Conservation (phyloP, 202 grass and related monocot genomes). For the Brachypodium distachyon region DNA sequence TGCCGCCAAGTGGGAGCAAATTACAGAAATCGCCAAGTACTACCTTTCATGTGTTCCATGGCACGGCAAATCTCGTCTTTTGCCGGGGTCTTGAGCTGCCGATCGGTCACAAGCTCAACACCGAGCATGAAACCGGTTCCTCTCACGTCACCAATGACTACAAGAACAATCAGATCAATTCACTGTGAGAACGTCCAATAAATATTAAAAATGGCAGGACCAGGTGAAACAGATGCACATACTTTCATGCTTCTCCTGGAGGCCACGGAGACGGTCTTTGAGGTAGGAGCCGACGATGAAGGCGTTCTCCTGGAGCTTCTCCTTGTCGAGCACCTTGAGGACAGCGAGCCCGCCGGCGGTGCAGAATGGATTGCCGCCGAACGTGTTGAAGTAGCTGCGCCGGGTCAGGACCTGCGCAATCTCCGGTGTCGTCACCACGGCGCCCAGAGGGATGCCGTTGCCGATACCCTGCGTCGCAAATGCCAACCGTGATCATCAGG, state of each 20-base stretch:
- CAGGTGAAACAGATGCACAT: neutral
- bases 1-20: neutral
- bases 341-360: constrained; percentile 69
- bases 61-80: constrained; percentile 62
- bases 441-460: constrained; percentile 87
- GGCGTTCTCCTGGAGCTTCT: constrained; percentile 79
- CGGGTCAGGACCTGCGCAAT: constrained; percentile 65
- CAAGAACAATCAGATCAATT: neutral
- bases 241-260: constrained; percentile 82
- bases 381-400: constrained; percentile 87
- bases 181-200: neutral
- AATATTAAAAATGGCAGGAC: neutral
- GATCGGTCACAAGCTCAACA: constrained; percentile 70
- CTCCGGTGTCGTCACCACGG: constrained; percentile 78
- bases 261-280: constrained; percentile 54
- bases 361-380: constrained; percentile 76
- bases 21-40: neutral
- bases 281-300: constrained; percentile 61
- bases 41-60: constrained; percentile 87
- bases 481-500: neutral
- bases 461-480: constrained; percentile 59
- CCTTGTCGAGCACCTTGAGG: constrained; percentile 64
- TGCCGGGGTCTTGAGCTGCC: constrained; percentile 66
- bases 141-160: constrained; percentile 88
- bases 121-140: constrained; percentile 82